Percentiles rank a stretch among this genome's conserved stretches.
Evolutionary conservation across 2,329 filamentous ascomycete species (phyloP).

Genomic region (Cadophora malorum): DNA sequence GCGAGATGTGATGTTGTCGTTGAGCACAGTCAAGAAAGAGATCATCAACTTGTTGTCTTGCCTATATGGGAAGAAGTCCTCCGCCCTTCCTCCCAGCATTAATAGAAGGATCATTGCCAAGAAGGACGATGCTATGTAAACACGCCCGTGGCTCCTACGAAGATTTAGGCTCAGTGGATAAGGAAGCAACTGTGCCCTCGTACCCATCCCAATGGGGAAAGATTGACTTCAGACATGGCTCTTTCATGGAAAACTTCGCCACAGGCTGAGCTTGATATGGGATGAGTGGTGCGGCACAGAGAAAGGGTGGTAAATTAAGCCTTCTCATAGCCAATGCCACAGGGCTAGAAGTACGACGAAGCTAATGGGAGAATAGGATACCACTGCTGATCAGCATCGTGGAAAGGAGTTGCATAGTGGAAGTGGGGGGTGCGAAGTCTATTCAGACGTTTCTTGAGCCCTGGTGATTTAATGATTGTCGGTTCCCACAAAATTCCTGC

Average conservation of each 20-base stretch:
- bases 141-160: not conserved
- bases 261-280: constrained; percentile 8
- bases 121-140: not conserved
- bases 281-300: not conserved
- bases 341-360: not conserved
- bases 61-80: not conserved
- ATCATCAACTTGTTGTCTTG: not conserved
- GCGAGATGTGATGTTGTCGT: not conserved
- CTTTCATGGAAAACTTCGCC: not conserved
- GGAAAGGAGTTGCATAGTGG: not conserved
- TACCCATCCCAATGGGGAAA: not conserved
- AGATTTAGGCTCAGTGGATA: not conserved
- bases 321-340: not conserved
- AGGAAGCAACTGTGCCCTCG: not conserved
- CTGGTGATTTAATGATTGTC: not conserved
- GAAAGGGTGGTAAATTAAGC: not conserved
- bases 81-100: not conserved
- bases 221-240: not conserved
- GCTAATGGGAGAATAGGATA: not conserved
- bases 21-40: not conserved
- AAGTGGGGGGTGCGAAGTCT: not conserved
- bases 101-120: not conserved
- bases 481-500: too few relatives aligned
- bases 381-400: not conserved
- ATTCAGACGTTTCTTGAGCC: not conserved